Conservation (phyloP, 2,329 filamentous ascomycete species). For the Calonectria pteridis region DNA sequence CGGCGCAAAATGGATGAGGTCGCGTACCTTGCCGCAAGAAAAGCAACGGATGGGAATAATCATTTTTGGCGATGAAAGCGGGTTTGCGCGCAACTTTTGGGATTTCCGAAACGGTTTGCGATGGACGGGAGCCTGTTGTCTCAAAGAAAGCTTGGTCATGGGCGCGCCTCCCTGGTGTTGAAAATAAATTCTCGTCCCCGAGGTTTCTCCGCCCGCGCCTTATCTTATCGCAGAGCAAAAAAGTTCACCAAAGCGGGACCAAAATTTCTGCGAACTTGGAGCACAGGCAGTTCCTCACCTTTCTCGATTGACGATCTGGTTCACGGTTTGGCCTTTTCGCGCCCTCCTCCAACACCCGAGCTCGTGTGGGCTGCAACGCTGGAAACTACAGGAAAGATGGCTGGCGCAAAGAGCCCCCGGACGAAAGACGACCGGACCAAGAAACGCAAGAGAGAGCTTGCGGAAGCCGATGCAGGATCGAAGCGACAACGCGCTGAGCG, state of each 20-base stretch:
- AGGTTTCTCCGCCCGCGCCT: slow-evolving; percentile 47
- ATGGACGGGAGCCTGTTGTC: slow-evolving; percentile 36
- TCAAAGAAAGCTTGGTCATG: slow-evolving; percentile 31
- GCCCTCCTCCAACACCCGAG: slow-evolving; percentile 30
- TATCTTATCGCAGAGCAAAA: slow-evolving; percentile 57
- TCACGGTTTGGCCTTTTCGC: slow-evolving; percentile 28
- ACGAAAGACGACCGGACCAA: slow-evolving; percentile 54
- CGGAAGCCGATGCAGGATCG: slow-evolving; percentile 56
- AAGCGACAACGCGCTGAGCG: slow-evolving; percentile 55
- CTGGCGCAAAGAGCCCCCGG: slow-evolving; percentile 48
- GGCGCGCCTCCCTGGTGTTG: slow-evolving; percentile 23
- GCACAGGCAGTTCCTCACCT: slow-evolving; percentile 30
- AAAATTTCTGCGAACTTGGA: slow-evolving; percentile 53
- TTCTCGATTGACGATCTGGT: slow-evolving; percentile 36
- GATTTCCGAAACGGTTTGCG: slow-evolving; percentile 37
- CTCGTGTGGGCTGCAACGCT: slow-evolving; percentile 20
- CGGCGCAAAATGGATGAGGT: slow-evolving; percentile 22
- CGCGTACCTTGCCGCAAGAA: slow-evolving; percentile 93
- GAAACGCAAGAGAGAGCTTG: slow-evolving; percentile 62
- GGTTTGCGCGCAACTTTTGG: slow-evolving; percentile 25
- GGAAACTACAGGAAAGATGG: slow-evolving; percentile 46
- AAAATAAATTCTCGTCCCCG: slow-evolving; percentile 47
- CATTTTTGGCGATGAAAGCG: slow-evolving; percentile 72
- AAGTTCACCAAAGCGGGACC: slow-evolving; percentile 54
- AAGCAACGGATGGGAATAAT: slow-evolving; percentile 99